Base-by-base conservation (phyloP, 2,329 filamentous ascomycete species). In the Lachnellula suecica region DNA sequence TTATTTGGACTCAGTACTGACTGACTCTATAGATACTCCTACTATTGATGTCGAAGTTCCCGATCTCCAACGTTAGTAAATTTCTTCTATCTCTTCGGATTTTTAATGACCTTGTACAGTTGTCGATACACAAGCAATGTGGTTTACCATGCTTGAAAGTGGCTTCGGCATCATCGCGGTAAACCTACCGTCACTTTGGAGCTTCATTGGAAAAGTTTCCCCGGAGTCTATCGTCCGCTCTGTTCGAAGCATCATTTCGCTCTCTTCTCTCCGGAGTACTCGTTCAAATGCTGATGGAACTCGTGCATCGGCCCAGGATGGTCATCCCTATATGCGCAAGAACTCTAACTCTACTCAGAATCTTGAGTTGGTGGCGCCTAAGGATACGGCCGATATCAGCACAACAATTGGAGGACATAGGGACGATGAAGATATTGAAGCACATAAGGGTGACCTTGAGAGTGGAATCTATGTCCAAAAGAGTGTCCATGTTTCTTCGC, bases 81-180 rank as follows among this genome's bases (percentile, higher is more conserved):
- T 29, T 29, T 29, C 22, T 23, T 24, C 25, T n/a, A 44, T 17
- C 24, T 44, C 10, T 11, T 4, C 24, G n/a, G n/a, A n/a, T n/a
- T n/a, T n/a, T n/a, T n/a, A 29, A 6, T 29, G 11, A 29, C 27
- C 27, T 29, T 11, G 6, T 11, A n/a, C 17, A 44, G 42, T 31
- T 4, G n/a, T 24, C 4, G 42, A 44, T 27, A 44, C 42, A 23
- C n/a, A 27, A 27, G 42, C 42, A 7, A 29, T 29, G 29, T 44
- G 42, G 42, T 44, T 27, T n/a, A 27, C 42, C 19, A 44, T 44
- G 42, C 42, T 44, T n/a, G 42, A 44, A 44, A 44, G 22, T 17
- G 42, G 42, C 23, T 44, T 44, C 25, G 17, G 22, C 27, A 6
- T 44, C 19, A 44, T 44, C 19, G 42, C 42, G 10, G 42, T 44